Conservation (phyloP, 2,329 filamentous ascomycete genomes). For the Penicillium italicum region DNA sequence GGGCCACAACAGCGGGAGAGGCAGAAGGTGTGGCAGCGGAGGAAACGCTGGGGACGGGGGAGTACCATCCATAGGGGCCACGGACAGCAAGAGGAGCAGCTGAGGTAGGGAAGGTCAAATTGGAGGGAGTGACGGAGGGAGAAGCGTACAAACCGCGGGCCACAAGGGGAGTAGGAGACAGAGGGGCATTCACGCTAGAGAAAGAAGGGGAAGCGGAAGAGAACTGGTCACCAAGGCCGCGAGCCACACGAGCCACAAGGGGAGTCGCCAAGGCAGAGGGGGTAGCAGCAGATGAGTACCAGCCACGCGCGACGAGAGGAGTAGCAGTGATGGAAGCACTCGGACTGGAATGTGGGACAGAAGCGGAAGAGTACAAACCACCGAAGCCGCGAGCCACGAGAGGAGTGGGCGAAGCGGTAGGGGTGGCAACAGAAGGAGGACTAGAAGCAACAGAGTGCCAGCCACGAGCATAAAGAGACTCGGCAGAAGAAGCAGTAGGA, state of each 20-base stretch:
- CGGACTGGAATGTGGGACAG: not conserved
- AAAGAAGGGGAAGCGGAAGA: not conserved
- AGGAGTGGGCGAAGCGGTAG: slow-evolving; percentile 3
- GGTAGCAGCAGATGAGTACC: not conserved
- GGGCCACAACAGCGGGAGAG: slow-evolving; percentile 7
- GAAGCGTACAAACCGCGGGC: not conserved
- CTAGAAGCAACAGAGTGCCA: slow-evolving; percentile 10
- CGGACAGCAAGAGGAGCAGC: slow-evolving; percentile 10
- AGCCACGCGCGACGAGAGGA: not conserved
- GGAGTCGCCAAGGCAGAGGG: not conserved
- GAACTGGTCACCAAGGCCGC: not conserved
- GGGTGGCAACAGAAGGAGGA: not conserved
- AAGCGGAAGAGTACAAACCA: slow-evolving; percentile 3
- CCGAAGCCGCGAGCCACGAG: slow-evolving; percentile 14
- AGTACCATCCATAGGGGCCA: slow-evolving; percentile 4
- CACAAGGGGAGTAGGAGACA: not conserved
- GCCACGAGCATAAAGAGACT: slow-evolving; percentile 3
- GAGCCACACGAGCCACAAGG: not conserved
- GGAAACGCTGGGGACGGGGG: not conserved
- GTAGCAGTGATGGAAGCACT: slow-evolving; percentile 1
- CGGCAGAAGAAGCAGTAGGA: not conserved
- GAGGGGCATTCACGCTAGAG: not conserved
- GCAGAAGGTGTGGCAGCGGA: not conserved
- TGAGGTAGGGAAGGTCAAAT: not conserved
- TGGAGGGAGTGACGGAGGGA: not conserved